Evolutionary conservation across 2,329 filamentous ascomycete genomes (phyloP), one percentile per base, ranked within the genome.

Genomic region (Sporothrix pseudoabietina): DNA sequence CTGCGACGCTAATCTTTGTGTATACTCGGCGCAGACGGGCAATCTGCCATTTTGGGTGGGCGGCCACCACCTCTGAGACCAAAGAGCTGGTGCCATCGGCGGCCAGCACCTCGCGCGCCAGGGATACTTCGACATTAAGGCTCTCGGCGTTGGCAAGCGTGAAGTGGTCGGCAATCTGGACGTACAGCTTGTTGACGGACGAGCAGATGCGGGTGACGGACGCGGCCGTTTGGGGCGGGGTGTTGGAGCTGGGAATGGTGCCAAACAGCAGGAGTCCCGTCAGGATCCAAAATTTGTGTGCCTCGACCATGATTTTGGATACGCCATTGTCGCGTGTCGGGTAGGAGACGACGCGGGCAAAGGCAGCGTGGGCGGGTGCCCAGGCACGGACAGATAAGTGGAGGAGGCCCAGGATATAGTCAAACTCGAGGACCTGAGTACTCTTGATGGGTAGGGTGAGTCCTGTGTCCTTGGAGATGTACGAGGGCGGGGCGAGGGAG

Each of bases 201-300:
- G 85, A 85, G 77, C 90, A 90, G 5, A 83, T 80, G 78, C 88
- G 90, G 75, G 87, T 83, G 0, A 89, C 86, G 26, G 82, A 80
- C 1, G 80, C 74, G 69, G 86, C 85, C 8, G 88, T 87, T 65
- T 88, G 87, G 54, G 85, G 83, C 0, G 92, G 92, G 1, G 84
- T 82, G 4, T 84, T 84, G 6, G 54, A 55, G 4, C 84, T 84
- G 6, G 54, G 55, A 2, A 72, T 52, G 77, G 85, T 88, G 76
- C 94, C 94, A 71, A 90, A 84, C 7, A 88, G 85, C 22, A 99
- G 83, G 72, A 98, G 85, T 71, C 90, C 89, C 10, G 94, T 87
- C 19, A 99, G 83, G 9, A 97, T 80, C 92, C 94, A 98, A 81
- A 95, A 97, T 83, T 95, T 97, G 84, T 97, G 95, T 6, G 93